These are phyloP conservation scores for Climacium dendroides DNA, from an alignment of 225 moss, liverwort and hornwort species.

Conservation along the genomic window DNA sequence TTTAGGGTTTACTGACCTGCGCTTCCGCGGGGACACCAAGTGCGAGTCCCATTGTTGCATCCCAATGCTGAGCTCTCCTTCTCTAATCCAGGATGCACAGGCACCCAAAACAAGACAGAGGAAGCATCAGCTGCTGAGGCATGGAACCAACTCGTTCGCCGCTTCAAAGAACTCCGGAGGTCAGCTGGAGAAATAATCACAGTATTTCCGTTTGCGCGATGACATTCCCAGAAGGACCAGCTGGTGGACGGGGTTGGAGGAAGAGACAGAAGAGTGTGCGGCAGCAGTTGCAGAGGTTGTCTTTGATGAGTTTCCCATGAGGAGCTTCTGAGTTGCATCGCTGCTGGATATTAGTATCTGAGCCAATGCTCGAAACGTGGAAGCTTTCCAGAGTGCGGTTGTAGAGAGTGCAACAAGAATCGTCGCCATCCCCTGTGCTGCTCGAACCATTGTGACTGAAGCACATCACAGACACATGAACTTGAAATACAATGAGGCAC, in stretches of 20 bases:
- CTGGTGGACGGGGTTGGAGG: conserved; percentile 4
- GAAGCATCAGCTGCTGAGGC: conserved; percentile 15
- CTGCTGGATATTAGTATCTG: conserved; percentile 5
- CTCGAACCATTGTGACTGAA: conserved; percentile 33
- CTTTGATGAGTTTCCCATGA: not conserved
- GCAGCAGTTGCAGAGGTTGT: not conserved
- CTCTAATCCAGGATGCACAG: conserved; percentile 30
- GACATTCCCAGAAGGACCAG: conserved; percentile 18
- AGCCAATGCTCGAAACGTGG: conserved; percentile 18
- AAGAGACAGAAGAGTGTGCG: not conserved
- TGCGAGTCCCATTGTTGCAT: conserved; percentile 2
- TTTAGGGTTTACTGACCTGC: not conserved
- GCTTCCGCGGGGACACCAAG: conserved; percentile 8
- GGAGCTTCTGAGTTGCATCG: conserved; percentile 5
- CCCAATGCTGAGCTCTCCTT: conserved; percentile 19
- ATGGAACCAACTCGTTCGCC: conserved; percentile 19
- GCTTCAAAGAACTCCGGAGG: not conserved
- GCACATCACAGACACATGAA: not conserved
- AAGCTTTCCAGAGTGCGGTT: conserved; percentile 55
- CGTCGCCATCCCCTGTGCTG: conserved; percentile 23
- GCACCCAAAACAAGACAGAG: conserved; percentile 27
- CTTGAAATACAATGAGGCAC: not conserved
- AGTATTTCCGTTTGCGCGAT: not conserved
- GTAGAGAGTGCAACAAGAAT: conserved; percentile 33
- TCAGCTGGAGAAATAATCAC: conserved; percentile 7